phyloP scores from a whole-genome alignment of 768 basidiomycete species.

The Amylocystis lapponica region DNA sequence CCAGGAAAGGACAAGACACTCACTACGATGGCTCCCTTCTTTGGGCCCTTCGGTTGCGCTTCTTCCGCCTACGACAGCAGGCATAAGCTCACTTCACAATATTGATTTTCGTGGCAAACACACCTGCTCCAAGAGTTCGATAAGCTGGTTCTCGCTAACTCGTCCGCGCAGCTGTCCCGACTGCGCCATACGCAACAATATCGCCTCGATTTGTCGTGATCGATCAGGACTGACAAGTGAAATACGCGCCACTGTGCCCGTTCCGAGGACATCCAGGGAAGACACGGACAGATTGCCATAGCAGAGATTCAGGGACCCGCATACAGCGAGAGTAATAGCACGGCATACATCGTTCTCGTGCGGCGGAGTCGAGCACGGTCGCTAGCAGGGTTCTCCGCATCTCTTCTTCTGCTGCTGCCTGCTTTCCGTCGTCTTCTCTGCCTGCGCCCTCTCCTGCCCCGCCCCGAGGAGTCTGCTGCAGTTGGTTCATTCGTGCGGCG shows the following conservation, averaged over 20 bases:
- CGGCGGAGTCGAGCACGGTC: constrained; percentile 69
- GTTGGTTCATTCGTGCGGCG: constrained; percentile 37
- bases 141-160: constrained; percentile 76
- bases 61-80: constrained; percentile 34
- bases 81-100: too few relatives aligned
- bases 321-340: constrained; percentile 2
- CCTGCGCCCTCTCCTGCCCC: constrained; percentile 15
- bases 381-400: constrained; percentile 72
- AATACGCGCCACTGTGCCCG: constrained; percentile 84
- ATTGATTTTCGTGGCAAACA: too few relatives aligned
- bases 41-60: constrained; percentile 32
- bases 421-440: constrained; percentile 50
- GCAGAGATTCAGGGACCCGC: not conserved
- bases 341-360: constrained; percentile 72
- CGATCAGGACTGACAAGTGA: constrained; percentile 80
- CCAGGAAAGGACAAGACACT: constrained; percentile 6
- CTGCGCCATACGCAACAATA: constrained; percentile 80
- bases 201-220: constrained; percentile 72
- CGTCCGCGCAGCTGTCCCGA: constrained; percentile 72
- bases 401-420: constrained; percentile 61
- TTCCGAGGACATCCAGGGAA: too few relatives aligned
- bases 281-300: too few relatives aligned
- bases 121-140: constrained; percentile 84
- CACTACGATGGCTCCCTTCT: constrained; percentile 38
- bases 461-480: constrained; percentile 23